phyloP scores from a whole-genome alignment of 148 eudicot genomes.

The Dianthus caryophyllus region DNA sequence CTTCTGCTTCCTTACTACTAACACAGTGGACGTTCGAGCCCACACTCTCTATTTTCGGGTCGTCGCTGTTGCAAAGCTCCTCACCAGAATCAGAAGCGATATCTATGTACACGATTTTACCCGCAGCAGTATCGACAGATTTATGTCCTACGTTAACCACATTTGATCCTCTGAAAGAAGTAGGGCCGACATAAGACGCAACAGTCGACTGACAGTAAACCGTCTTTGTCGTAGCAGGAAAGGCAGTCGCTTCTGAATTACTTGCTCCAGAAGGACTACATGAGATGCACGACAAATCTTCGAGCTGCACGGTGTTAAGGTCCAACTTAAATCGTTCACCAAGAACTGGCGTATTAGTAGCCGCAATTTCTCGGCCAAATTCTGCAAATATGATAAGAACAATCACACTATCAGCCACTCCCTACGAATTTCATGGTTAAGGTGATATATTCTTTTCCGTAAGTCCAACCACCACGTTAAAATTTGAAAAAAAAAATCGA shows the following conservation, averaged over 20 bases:
- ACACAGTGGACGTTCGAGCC: conserved; percentile 17
- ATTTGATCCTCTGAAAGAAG: conserved; percentile 19
- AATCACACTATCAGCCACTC: too few species aligned
- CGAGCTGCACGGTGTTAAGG: conserved; percentile 42
- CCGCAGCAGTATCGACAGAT: conserved; percentile 4
- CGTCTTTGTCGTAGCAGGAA: conserved; percentile 19
- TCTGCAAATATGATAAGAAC: conserved; percentile 35
- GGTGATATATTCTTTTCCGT: too few species aligned
- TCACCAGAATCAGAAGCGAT: conserved; percentile 35
- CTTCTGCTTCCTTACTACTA: conserved; percentile 21
- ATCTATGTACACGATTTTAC: conserved; percentile 17
- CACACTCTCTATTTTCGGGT: conserved; percentile 19
- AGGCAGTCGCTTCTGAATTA: conserved; percentile 26
- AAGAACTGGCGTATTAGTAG: conserved; percentile 9
- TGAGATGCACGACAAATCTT: conserved; percentile 31
- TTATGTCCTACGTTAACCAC: background rate
- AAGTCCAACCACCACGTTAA: too few species aligned
- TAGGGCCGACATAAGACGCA: conserved; percentile 9
- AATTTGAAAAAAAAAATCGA: too few species aligned
- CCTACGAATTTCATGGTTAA: too few species aligned
- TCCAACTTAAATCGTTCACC: conserved; percentile 30
- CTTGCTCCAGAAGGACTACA: conserved; percentile 19
- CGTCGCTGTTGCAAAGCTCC: conserved; percentile 18
- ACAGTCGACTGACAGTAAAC: conserved; percentile 11
- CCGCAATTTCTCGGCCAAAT: conserved; percentile 10